A percentile compares a stretch with the other conserved stretches of the same genome.
Evolutionary conservation across 257 asterid species (phyloP).

Genomic region (Solanum dulcamara): DNA sequence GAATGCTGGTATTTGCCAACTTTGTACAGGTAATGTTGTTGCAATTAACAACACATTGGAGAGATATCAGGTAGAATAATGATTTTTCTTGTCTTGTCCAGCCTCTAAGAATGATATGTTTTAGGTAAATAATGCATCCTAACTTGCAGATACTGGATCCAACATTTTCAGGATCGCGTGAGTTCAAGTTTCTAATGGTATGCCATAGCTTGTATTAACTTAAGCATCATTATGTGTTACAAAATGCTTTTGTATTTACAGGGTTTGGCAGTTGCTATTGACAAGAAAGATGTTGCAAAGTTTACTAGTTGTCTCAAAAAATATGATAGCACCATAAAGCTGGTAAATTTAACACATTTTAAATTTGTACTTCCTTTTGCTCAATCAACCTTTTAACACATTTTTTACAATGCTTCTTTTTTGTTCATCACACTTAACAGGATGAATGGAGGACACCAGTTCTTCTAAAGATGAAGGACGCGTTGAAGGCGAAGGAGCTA

Average conservation of each 20-base stretch:
- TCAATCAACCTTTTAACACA: not conserved
- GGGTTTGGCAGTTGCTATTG: slow-evolving; percentile 50
- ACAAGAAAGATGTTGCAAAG: slow-evolving; percentile 81
- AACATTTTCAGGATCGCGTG: slow-evolving; percentile 86
- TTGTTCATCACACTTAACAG: slow-evolving; percentile 15
- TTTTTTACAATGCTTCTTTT: not conserved
- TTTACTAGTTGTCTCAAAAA: slow-evolving; percentile 86
- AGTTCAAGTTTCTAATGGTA: slow-evolving; percentile 65
- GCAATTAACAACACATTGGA: slow-evolving; percentile 71
- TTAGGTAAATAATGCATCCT: not conserved
- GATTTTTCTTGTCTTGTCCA: too few relatives aligned
- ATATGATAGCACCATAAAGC: slow-evolving; percentile 80
- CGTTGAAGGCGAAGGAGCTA: slow-evolving; percentile 72
- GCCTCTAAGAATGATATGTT: not conserved
- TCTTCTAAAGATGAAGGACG: slow-evolving; percentile 80
- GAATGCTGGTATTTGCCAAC: slow-evolving; percentile 98
- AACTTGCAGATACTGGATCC: slow-evolving; percentile 78
- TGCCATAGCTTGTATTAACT: slow-evolving; percentile 1
- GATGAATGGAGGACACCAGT: slow-evolving; percentile 85
- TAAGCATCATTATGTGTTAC: not conserved
- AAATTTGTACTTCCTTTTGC: not conserved
- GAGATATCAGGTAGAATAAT: slow-evolving; percentile 78
- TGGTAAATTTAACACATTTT: slow-evolving; percentile 29
- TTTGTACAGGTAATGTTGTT: slow-evolving; percentile 71
- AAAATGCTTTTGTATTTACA: not conserved